Evolutionary conservation across 352 stramenopile genomes (phyloP), one percentile per base, ranked within the genome.

Genomic region (Phytophthora quininea): DNA sequence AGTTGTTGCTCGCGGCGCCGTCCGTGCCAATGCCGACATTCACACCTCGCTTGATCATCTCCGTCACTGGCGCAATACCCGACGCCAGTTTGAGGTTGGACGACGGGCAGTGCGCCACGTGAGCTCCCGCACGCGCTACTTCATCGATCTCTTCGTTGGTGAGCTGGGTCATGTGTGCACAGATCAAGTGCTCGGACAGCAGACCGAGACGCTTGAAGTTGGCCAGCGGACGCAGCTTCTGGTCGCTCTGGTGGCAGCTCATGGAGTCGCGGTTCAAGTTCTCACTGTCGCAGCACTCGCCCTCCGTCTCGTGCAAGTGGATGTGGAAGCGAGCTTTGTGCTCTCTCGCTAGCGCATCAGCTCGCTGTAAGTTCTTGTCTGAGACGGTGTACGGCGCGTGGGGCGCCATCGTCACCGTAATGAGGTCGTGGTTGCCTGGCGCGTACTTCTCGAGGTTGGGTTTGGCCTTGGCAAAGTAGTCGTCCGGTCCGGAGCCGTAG

Each of bases 81-180:
- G 83, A 93, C 46, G 88, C 91, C 37, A 97, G 73, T 74, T 97
- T 97, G 43, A 97, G 77, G 71, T 97, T 97, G 43, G 89, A 97
- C 55, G 88, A 92, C 37, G 91, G 91, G 58, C 91, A 97, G 80
- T 97, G 91, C 35, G 94, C 82, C 33, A 97, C 89, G 57, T 89
- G 76, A 0, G 71, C 76, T 7, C 82, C 74, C 7, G 80, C 70
- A 2, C 56, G 64, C 1, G 84, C 84, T 11, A 96, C 58, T 24
- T 86, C 64, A 19, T 84, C 67, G 35, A 97, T 96, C 71, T 97
- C 88, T 2, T 83, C 74, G 58, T 92, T 71, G 30, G 84, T 97
- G 40, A 97, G 79, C 58, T 96, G 82, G 57, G 87, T 91, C 84
- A 94, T 94, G 86, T 95, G 91, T 54, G 81, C 81, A 30, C 81